Evolutionary conservation across 2,329 filamentous ascomycete species (phyloP), one percentile per base, ranked within the genome.

Genomic region (Calonectria ilicicola): DNA sequence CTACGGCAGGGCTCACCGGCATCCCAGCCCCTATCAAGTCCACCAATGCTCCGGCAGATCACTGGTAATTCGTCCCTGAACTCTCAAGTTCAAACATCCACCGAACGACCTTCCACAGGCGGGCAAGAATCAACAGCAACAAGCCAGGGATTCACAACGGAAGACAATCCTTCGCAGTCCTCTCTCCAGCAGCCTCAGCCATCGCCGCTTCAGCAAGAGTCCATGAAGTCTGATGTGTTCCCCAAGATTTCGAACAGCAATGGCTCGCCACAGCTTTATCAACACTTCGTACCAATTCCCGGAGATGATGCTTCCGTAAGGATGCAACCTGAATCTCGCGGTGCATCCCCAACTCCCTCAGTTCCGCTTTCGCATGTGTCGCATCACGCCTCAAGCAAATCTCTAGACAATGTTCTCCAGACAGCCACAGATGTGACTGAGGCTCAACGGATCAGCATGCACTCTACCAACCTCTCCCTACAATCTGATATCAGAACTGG

Each of bases 371-470:
- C 75, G 2, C 77, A 77, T 23, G 56, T 58, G 3, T 74, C 72
- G 7, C 70, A 72, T 29, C 77, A 78, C 29, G 58, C 69, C 29
- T 74, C 78, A 23, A 74, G 73, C 21, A 76, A 74, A 17, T 80
- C 78, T 19, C 29, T 80, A 23, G 77, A 80, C n/a, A 77, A 75
- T 23, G 47, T 74, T 10, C 46, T 74, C 3, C 70, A 73, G 35
- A 35, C 67, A 21, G 65, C 49, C n/a, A 58, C 69, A 19, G 73
- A 76, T 17, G 49, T 51, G 10, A 42, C 35, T n/a, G 66, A 74
- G 35, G 27, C 67, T 12, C 78, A 76, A 46, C 71, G 69, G 53
- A 72, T 71, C 51, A 67, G 51, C 15, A 70, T 73, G 10, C 69
- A 73, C 29, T 77, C 77, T 19, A 73, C 75, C 6, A 77, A 58